Evolutionary conservation across 1,284 basidiomycete genomes (phyloP).

Genomic region (Vanrija sp.): DNA sequence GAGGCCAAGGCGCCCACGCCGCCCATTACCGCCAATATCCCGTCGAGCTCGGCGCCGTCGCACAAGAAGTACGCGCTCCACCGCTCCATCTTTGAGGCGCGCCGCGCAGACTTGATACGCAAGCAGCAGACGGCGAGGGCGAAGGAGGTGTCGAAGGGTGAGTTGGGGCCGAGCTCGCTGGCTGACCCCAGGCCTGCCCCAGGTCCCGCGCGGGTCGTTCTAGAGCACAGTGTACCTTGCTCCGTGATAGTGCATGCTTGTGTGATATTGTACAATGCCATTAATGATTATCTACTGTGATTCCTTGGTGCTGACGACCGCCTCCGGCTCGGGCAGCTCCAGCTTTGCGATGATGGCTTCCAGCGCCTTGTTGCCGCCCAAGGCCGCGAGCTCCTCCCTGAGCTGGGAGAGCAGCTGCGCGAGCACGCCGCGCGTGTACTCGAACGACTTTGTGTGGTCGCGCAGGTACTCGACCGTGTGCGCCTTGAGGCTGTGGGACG

Average conservation of each 20-base stretch:
- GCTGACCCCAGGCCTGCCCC: slow-evolving; percentile 18
- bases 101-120: slow-evolving; percentile 33
- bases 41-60: slow-evolving; percentile 18
- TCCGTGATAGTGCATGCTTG: slow-evolving; percentile 1
- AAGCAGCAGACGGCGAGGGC: slow-evolving; percentile 41
- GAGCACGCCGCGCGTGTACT: slow-evolving; percentile 65
- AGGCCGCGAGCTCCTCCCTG: slow-evolving; percentile 35
- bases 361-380: slow-evolving; percentile 44
- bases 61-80: slow-evolving; percentile 47
- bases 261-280: slow-evolving; percentile 6
- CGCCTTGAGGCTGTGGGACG: slow-evolving; percentile 69
- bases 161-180: slow-evolving; percentile 4
- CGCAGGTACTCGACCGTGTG: slow-evolving; percentile 75
- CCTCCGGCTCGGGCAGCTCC: slow-evolving; percentile 13
- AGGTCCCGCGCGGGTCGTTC: slow-evolving; percentile 24
- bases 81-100: slow-evolving; percentile 43
- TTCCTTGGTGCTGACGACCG: background rate
- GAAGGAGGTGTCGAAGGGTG: slow-evolving; percentile 44
- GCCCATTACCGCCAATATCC: slow-evolving; percentile 12
- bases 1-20: slow-evolving; percentile 3
- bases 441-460: slow-evolving; percentile 67
- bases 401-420: slow-evolving; percentile 50
- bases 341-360: slow-evolving; percentile 38
- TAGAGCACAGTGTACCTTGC: background rate
- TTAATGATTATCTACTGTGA: background rate